Evolutionary conservation across 2,329 filamentous ascomycete species (phyloP).

Genomic region (Paraphaeosphaeria minitans): DNA sequence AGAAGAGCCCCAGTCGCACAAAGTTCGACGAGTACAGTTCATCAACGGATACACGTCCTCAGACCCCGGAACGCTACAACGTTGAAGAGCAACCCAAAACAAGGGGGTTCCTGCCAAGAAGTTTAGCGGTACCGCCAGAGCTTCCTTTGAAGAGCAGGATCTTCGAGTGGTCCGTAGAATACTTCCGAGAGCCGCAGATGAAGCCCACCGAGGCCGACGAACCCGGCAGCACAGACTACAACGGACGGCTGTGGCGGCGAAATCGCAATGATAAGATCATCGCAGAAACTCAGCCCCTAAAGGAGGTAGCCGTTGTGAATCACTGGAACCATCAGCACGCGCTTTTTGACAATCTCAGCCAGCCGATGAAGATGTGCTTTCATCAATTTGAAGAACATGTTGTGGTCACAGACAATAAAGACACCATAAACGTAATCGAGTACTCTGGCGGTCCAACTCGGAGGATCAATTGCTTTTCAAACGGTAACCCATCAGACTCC

Average conservation of each 20-base stretch:
- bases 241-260: conserved; percentile 89
- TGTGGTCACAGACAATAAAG: conserved; percentile 88
- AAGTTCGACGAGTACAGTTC: conserved; percentile 65
- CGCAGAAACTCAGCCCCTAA: conserved; percentile 89
- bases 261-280: conserved; percentile 93
- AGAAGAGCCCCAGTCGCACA: conserved; percentile 45
- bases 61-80: conserved; percentile 68
- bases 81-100: conserved; percentile 79
- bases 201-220: conserved; percentile 94
- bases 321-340: conserved; percentile 85
- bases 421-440: conserved; percentile 89
- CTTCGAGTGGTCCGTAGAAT: conserved; percentile 93
- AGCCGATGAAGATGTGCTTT: conserved; percentile 91
- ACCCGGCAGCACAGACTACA: conserved; percentile 94
- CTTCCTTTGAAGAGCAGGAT: conserved; percentile 84
- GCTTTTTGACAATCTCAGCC: conserved; percentile 85
- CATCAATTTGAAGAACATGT: conserved; percentile 98
- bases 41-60: conserved; percentile 73
- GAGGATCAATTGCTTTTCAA: conserved; percentile 87
- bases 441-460: conserved; percentile 59
- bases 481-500: conserved; percentile 88
- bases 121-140: conserved; percentile 61
- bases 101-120: conserved; percentile 70
- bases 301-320: conserved; percentile 81
- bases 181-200: conserved; percentile 99